Percentiles rank a stretch among this genome's conserved stretches.
These are phyloP conservation scores for Smittium culicis DNA, from an alignment of 371 early-diverging fungal species.

Conservation along the genomic window DNA sequence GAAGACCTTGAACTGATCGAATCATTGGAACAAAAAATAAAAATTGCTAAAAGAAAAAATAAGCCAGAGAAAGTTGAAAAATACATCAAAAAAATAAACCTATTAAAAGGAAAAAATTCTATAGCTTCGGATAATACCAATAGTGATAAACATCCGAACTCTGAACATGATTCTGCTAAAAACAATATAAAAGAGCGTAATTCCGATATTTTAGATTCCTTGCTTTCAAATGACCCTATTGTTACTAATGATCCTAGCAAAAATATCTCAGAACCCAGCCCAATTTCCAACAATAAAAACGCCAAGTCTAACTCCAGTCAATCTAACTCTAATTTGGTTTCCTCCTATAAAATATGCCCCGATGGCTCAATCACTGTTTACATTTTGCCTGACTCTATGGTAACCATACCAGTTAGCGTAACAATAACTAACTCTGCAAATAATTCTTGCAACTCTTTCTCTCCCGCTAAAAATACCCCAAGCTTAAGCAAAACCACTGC, in stretches of 20 bases:
- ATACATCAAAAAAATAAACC: constrained; percentile 51
- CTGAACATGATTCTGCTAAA: neutral
- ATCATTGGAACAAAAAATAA: constrained; percentile 87
- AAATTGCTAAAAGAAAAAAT: constrained; percentile 87
- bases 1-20: constrained; percentile 86
- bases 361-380: neutral
- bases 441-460: neutral
- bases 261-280: neutral
- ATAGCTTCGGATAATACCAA: neutral
- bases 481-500: no score
- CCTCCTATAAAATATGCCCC: neutral
- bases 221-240: neutral
- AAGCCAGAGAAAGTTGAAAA: constrained; percentile 78
- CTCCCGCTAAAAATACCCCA: neutral
- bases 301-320: no score
- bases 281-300: neutral
- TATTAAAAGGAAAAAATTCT: neutral
- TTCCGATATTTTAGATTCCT: neutral
- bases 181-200: neutral
- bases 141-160: neutral
- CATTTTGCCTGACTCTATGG: neutral
- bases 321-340: no score
- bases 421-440: neutral
- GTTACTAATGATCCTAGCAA: neutral
- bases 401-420: neutral